These are phyloP conservation scores for Carnegiea gigantea DNA, from an alignment of 179 eudicot genomes.

Conservation along the genomic window DNA sequence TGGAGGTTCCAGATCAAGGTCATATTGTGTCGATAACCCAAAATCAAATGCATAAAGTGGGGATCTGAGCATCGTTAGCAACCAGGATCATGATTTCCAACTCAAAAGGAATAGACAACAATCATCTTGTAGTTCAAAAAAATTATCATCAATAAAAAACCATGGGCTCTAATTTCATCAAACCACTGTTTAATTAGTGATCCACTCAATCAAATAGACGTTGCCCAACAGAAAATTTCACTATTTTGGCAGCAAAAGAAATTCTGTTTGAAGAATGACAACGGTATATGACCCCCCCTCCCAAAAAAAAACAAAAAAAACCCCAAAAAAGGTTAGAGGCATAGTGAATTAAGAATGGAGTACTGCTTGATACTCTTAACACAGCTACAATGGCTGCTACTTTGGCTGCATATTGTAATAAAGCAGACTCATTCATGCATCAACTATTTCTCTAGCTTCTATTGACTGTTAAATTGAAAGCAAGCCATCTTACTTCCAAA, in stretches of 20 bases:
- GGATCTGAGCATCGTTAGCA: neutral
- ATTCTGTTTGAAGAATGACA: too few species aligned
- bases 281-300: too few species aligned
- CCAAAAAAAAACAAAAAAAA: too few species aligned
- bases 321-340: too few species aligned
- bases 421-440: too few species aligned
- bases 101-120: neutral
- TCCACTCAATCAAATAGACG: neutral
- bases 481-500: too few species aligned
- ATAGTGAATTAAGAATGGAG: too few species aligned
- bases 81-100: neutral
- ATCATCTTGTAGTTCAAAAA: neutral
- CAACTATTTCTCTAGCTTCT: too few species aligned
- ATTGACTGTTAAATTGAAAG: too few species aligned
- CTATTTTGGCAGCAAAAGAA: neutral
- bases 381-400: too few species aligned
- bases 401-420: too few species aligned
- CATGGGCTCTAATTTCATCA: neutral
- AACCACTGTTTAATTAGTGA: neutral
- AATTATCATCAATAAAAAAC: neutral
- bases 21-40: neutral
- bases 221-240: neutral
- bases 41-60: neutral
- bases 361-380: too few species aligned
- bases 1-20: neutral